A percentile compares a stretch with the other conserved stretches of the same genome.
Evolutionary conservation across 2,329 filamentous ascomycete genomes (phyloP).

Genomic region (Cercospora sp.): DNA sequence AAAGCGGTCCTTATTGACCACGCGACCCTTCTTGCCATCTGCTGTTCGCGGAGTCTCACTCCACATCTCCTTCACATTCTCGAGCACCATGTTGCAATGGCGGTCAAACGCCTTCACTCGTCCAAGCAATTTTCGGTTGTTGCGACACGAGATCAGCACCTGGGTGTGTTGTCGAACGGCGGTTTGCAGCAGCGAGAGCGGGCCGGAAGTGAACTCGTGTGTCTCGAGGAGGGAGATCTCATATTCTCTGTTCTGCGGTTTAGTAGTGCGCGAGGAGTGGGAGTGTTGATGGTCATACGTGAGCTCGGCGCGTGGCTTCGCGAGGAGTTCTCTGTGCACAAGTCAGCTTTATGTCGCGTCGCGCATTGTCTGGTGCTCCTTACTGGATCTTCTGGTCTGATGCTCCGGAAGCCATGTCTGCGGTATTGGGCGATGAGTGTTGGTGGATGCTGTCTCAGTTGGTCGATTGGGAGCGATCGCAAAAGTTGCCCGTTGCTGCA

Average conservation of each 20-base stretch:
- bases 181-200: slow-evolving; percentile 92
- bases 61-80: slow-evolving; percentile 99
- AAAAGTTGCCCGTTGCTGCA: slow-evolving; percentile 3
- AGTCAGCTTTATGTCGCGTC: background rate
- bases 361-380: background rate
- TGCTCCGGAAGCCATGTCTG: slow-evolving; percentile 12
- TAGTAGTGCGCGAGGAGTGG: slow-evolving; percentile 11
- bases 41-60: slow-evolving; percentile 84
- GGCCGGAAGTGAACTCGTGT: slow-evolving; percentile 76
- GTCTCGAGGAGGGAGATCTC: slow-evolving; percentile 81
- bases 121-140: slow-evolving; percentile 96
- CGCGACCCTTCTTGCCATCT: slow-evolving; percentile 82
- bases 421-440: background rate
- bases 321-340: slow-evolving; percentile 67
- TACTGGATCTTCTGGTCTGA: slow-evolving; percentile 23
- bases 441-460: background rate
- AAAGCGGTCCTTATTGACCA: slow-evolving; percentile 96
- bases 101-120: slow-evolving; percentile 98
- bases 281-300: slow-evolving; percentile 63
- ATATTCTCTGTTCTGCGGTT: slow-evolving; percentile 67
- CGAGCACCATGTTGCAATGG: slow-evolving; percentile 98
- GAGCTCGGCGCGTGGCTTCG: slow-evolving; percentile 85
- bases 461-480: background rate
- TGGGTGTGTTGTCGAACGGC: slow-evolving; percentile 92
- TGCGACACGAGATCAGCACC: slow-evolving; percentile 94